phyloP scores from a whole-genome alignment of 2,329 filamentous ascomycete species.

The Fusarium anguioides region DNA sequence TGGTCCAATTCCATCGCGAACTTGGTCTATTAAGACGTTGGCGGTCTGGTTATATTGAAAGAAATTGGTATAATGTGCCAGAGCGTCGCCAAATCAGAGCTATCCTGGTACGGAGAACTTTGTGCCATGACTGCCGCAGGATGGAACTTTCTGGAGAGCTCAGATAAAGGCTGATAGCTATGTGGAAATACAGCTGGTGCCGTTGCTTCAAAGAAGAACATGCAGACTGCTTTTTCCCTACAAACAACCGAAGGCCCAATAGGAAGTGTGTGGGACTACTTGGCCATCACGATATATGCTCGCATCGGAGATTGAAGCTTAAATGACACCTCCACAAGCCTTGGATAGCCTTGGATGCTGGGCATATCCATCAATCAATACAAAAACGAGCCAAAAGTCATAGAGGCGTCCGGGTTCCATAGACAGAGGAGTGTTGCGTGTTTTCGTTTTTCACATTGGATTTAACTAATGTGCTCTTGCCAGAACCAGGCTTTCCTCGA shows the following conservation, averaged over 20 bases:
- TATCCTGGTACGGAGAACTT: neutral
- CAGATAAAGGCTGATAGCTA: neutral
- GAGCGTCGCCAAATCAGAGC: neutral
- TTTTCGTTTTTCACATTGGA: neutral
- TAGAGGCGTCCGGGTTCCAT: too few species aligned
- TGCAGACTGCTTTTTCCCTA: neutral
- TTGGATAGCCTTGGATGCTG: neutral
- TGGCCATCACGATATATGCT: neutral
- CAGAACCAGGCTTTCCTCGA: slow-evolving; percentile 28
- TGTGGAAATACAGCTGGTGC: neutral
- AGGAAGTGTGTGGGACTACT: neutral
- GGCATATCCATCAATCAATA: too few species aligned
- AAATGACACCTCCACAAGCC: neutral
- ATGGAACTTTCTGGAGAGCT: neutral
- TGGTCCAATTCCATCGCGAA: too few species aligned
- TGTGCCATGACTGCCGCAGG: neutral
- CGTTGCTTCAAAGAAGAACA: neutral
- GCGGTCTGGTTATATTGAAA: too few species aligned
- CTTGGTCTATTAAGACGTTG: too few species aligned
- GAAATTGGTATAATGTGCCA: too few species aligned
- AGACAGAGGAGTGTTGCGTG: too few species aligned
- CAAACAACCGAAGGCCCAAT: neutral
- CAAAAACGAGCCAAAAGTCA: too few species aligned
- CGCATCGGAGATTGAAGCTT: neutral
- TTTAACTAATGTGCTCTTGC: slow-evolving; percentile 27